Conservation (phyloP, 2,329 filamentous ascomycete genomes). For the Sporothrix brasiliensis region DNA sequence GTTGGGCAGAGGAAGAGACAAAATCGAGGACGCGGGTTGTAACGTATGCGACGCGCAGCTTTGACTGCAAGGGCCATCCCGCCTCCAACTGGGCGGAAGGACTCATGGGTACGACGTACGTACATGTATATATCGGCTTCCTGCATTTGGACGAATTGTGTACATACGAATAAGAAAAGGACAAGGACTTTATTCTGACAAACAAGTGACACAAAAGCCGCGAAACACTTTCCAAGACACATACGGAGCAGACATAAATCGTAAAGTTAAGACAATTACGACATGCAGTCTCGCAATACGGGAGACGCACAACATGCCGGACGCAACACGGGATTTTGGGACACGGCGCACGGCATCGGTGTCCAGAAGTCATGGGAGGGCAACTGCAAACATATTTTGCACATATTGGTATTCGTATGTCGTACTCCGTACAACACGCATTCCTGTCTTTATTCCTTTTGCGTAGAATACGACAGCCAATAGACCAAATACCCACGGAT, state of each 20-base stretch:
- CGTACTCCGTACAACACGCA: not conserved
- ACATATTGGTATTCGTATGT: not conserved
- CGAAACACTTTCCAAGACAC: not conserved
- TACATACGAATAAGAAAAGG: not conserved
- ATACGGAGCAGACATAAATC: not conserved
- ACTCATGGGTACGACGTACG: too few relatives aligned
- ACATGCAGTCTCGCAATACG: not conserved
- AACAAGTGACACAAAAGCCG: not conserved
- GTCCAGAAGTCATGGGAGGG: not conserved
- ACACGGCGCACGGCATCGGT: slow-evolving; percentile 10
- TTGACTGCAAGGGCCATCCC: slow-evolving; percentile 1
- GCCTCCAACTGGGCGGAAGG: not conserved
- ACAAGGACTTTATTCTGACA: not conserved
- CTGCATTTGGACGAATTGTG: not conserved
- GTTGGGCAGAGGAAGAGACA: not conserved
- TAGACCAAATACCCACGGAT: not conserved
- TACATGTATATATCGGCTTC: not conserved
- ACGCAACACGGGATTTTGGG: not conserved
- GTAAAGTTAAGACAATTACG: too few relatives aligned
- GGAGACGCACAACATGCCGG: slow-evolving; percentile 10
- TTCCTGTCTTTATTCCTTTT: not conserved
- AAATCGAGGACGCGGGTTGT: not conserved
- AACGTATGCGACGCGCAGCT: not conserved
- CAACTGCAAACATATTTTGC: not conserved
- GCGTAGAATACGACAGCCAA: not conserved